Base-by-base conservation (phyloP, 169 alveolate genomes). In the Eimeria maxima region DNA sequence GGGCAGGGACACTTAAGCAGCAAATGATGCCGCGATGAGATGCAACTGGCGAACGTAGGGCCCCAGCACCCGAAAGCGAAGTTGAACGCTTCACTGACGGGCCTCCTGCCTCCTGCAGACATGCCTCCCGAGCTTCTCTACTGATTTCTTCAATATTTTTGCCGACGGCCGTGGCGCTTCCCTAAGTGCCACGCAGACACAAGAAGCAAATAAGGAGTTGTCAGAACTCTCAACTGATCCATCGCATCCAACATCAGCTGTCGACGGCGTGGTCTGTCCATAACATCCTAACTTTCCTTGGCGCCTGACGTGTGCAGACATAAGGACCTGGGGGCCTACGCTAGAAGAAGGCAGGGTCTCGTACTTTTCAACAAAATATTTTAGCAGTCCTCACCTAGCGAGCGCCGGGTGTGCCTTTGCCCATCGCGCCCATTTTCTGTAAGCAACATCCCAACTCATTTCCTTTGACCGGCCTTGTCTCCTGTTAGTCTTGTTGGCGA, bases 361-460 rank as follows among this genome's bases (percentile, higher is more conserved):
- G 16, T 29, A 57, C 3, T 18, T 42, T 42, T 73, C 63, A 42
- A 76, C 22, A 42, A 76, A 24, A 44, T 38, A n/a, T 10, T 44
- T 27, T 29, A 24, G n/a, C 80, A 29, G 80, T 29, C 47, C 60
- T 86, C 27, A 86, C 93, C 93, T 86, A 63, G 93, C 93, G 60
- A 86, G 93, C 38, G 42, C 24, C 24, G 93, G 93, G 22, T 86
- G 47, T 11, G 93, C 93, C 60, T 45, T 86, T 55, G 93, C 93
- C 93, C 93, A 86, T 4, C 78, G 93, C 2, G 67, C 60, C 93
- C 93, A 86, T 50, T 86, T 86, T 45, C 78, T 86, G 78, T 86
- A 86, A 42, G 93, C 93, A 27, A 57, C 78, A n/a, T 86, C 93
- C 93, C 93, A 86, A 24, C 65, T 57, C 93, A 86, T 86, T 60